Conservation (phyloP, 164 flowering plant species). For the Cinnamomum chago region DNA sequence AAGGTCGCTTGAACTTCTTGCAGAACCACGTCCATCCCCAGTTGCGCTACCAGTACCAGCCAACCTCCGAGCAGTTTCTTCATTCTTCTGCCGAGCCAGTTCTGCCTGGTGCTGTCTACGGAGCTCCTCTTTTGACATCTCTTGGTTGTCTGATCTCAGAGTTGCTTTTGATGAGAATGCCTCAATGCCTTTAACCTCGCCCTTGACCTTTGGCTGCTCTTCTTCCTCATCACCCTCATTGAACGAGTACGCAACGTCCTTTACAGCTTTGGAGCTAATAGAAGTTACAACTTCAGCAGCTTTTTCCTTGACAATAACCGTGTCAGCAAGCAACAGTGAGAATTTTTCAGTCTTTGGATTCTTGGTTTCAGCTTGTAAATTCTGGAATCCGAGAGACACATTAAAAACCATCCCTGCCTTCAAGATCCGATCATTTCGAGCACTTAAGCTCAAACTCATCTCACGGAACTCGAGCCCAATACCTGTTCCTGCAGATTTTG, state of each 20-base stretch:
- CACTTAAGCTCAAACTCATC: slow-evolving; percentile 59
- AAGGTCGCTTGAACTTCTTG: slow-evolving; percentile 37
- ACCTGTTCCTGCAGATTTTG: slow-evolving; percentile 76
- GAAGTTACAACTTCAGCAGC: slow-evolving; percentile 47
- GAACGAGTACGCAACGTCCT: slow-evolving; percentile 75
- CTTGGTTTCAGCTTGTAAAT: slow-evolving; percentile 38
- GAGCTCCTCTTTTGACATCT: slow-evolving; percentile 66
- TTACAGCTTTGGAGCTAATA: slow-evolving; percentile 51
- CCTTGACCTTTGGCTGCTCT: slow-evolving; percentile 34
- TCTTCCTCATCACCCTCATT: slow-evolving; percentile 60
- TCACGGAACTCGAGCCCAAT: slow-evolving; percentile 84
- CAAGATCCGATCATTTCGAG: slow-evolving; percentile 58
- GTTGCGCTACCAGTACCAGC: slow-evolving; percentile 53
- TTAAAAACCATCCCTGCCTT: slow-evolving; percentile 73
- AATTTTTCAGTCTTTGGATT: slow-evolving; percentile 50
- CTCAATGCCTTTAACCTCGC: slow-evolving; percentile 25
- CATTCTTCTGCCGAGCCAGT: slow-evolving; percentile 79
- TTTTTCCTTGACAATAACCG: slow-evolving; percentile 32
- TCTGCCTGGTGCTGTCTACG: slow-evolving; percentile 85
- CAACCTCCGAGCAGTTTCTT: slow-evolving; percentile 76
- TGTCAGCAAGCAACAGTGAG: slow-evolving; percentile 65
- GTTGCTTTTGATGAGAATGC: slow-evolving; percentile 44
- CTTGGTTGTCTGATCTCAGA: slow-evolving; percentile 65
- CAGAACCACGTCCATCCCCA: slow-evolving; percentile 26
- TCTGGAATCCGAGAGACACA: slow-evolving; percentile 76